These are phyloP conservation scores for Saccharomyces mikatae DNA, from an alignment of 805 yeast genomes.

Conservation along the genomic window DNA sequence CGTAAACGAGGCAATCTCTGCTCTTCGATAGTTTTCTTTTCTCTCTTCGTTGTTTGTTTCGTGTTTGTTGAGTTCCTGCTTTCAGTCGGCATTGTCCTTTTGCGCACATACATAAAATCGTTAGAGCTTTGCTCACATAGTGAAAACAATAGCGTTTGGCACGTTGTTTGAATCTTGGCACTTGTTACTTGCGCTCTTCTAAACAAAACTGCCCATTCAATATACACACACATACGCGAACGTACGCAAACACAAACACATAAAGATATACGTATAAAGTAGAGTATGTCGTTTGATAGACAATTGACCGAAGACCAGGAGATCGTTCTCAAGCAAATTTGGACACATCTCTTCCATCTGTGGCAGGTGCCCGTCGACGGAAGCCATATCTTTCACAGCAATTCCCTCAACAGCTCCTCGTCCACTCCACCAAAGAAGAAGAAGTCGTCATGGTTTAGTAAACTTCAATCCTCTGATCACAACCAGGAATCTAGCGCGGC, in stretches of 20 bases:
- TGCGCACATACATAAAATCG: background rate
- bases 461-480: background rate
- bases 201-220: too few relatives aligned
- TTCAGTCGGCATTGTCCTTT: background rate
- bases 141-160: background rate
- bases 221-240: background rate
- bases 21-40: background rate
- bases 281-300: slow-evolving; percentile 28
- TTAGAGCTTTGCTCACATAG: background rate
- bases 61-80: background rate
- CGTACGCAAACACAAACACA: background rate
- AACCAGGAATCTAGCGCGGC: slow-evolving; percentile 6
- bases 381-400: slow-evolving; percentile 12
- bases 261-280: slow-evolving; percentile 29
- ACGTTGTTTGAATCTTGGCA: background rate
- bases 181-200: background rate
- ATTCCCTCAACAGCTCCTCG: background rate
- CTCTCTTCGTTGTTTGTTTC: background rate
- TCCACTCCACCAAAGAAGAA: background rate
- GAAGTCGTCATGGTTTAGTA: slow-evolving; percentile 5
- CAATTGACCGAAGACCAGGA: slow-evolving; percentile 52
- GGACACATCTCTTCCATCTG: slow-evolving; percentile 56
- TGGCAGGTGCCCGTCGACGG: slow-evolving; percentile 43
- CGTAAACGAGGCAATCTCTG: background rate
- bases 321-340: slow-evolving; percentile 54